A percentile compares a stretch with the other conserved stretches of the same genome.
phyloP scores from a whole-genome alignment of 1,139 yeast genomes.

The Schwanniomyces etchellsii region DNA sequence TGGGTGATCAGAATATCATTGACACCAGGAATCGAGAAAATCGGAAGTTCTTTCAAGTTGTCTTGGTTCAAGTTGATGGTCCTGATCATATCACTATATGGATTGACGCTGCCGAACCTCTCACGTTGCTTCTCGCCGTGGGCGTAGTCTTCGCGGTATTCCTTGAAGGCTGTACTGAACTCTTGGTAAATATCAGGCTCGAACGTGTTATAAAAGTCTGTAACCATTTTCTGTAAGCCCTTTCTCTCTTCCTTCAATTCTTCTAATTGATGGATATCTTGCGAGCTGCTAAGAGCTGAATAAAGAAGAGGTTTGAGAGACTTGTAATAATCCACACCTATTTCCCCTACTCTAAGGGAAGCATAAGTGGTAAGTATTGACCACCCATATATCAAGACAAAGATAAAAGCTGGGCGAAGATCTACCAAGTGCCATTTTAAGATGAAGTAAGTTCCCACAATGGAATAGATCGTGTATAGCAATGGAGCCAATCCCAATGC shows the following conservation, averaged over 20 bases:
- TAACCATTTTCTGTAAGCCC: constrained; percentile 52
- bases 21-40: constrained; percentile 3
- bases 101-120: constrained; percentile 3
- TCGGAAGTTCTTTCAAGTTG: constrained; percentile 26
- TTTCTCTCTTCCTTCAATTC: constrained; percentile 52
- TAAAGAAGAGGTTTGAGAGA: constrained; percentile 33
- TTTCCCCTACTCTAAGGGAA: constrained; percentile 38
- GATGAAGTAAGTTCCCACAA: constrained; percentile 30
- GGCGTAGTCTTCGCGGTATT: constrained; percentile 16
- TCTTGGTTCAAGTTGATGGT: constrained; percentile 6
- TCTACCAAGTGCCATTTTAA: constrained; percentile 10
- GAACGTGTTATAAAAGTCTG: constrained; percentile 60
- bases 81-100: constrained; percentile 4
- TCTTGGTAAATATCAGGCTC: constrained; percentile 83
- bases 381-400: constrained; percentile 30
- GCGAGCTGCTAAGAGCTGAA: constrained; percentile 38
- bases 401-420: constrained; percentile 10
- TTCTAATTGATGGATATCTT: constrained; percentile 33
- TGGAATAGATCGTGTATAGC: constrained; percentile 36
- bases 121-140: constrained; percentile 4
- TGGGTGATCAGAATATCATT: constrained; percentile 1
- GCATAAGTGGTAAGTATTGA: constrained; percentile 39
- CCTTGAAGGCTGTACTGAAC: constrained; percentile 27
- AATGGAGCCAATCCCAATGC: constrained; percentile 41
- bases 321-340: constrained; percentile 36